These are phyloP conservation scores for Colletotrichum cuscutae DNA, from an alignment of 2,329 filamentous ascomycete species.

Conservation along the genomic window DNA sequence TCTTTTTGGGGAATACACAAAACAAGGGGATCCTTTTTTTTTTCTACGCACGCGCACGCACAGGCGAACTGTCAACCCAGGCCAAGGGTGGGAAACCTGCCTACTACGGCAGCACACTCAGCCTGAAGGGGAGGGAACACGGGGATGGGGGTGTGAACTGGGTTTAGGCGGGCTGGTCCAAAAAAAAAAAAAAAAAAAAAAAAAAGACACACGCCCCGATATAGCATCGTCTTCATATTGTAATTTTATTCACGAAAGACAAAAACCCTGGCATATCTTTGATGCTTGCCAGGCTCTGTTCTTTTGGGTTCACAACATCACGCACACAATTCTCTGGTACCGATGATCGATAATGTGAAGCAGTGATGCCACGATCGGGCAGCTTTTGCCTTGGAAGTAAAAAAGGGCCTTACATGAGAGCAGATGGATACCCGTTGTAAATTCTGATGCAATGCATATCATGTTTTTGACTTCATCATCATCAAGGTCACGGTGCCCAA, in stretches of 20 bases:
- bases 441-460: not conserved
- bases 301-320: not conserved
- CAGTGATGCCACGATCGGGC: not conserved
- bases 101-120: not conserved
- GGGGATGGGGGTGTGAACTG: not conserved
- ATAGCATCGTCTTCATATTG: conserved; percentile 29
- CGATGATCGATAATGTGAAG: not conserved
- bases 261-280: not conserved
- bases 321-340: not conserved
- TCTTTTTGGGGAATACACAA: not conserved
- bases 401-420: not conserved
- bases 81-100: not conserved
- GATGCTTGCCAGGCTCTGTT: not conserved
- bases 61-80: conserved; percentile 26
- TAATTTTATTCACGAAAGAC: conserved; percentile 22
- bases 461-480: not conserved
- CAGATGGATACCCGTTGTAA: not conserved
- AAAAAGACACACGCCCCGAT: not conserved
- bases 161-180: not conserved
- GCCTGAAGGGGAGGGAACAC: not conserved
- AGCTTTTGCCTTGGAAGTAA: not conserved
- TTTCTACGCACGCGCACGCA: conserved; percentile 1
- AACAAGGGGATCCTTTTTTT: conserved; percentile 1
- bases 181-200: too few relatives aligned
- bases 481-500: not conserved